These are phyloP conservation scores for Xylariaceae sp. DNA, from an alignment of 2,329 filamentous ascomycete species.

Conservation along the genomic window DNA sequence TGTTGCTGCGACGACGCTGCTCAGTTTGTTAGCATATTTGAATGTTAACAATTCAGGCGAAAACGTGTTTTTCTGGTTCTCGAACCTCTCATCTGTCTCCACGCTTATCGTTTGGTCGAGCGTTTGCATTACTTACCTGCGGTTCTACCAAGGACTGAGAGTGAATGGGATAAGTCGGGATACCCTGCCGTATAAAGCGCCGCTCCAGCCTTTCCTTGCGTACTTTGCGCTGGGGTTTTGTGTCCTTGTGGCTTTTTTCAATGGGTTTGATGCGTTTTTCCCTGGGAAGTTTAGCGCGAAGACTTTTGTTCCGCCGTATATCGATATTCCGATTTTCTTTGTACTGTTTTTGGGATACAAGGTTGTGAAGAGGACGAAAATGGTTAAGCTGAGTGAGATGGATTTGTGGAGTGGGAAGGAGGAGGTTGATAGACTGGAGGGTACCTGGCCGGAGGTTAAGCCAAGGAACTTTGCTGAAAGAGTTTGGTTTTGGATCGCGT, in stretches of 20 bases:
- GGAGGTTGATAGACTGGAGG: slow-evolving; percentile 38
- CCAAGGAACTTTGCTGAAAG: slow-evolving; percentile 39
- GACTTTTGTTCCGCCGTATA: slow-evolving; percentile 65
- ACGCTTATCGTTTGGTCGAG: slow-evolving; percentile 68
- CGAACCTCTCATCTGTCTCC: slow-evolving; percentile 62
- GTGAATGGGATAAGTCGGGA: slow-evolving; percentile 64
- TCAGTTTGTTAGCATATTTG: slow-evolving; percentile 64
- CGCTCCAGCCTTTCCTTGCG: slow-evolving; percentile 66
- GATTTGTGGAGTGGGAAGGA: slow-evolving; percentile 42
- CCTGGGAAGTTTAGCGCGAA: slow-evolving; percentile 45
- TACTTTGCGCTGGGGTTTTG: slow-evolving; percentile 62
- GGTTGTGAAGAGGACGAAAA: slow-evolving; percentile 57
- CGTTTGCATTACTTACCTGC: slow-evolving; percentile 66
- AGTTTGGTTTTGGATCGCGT: slow-evolving; percentile 43
- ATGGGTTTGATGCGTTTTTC: slow-evolving; percentile 71
- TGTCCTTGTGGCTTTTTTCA: slow-evolving; percentile 65
- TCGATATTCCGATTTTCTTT: slow-evolving; percentile 67
- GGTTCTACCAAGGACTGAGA: slow-evolving; percentile 64
- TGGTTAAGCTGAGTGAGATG: slow-evolving; percentile 37
- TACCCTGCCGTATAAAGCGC: slow-evolving; percentile 62
- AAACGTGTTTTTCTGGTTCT: slow-evolving; percentile 41
- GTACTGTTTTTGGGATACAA: slow-evolving; percentile 66
- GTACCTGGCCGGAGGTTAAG: slow-evolving; percentile 35
- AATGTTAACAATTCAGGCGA: slow-evolving; percentile 53
- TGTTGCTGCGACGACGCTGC: slow-evolving; percentile 57